Percentiles rank a stretch among this genome's conserved stretches.
Conservation (phyloP, 176 grass and related monocot genomes). For the Avena atlantica region DNA sequence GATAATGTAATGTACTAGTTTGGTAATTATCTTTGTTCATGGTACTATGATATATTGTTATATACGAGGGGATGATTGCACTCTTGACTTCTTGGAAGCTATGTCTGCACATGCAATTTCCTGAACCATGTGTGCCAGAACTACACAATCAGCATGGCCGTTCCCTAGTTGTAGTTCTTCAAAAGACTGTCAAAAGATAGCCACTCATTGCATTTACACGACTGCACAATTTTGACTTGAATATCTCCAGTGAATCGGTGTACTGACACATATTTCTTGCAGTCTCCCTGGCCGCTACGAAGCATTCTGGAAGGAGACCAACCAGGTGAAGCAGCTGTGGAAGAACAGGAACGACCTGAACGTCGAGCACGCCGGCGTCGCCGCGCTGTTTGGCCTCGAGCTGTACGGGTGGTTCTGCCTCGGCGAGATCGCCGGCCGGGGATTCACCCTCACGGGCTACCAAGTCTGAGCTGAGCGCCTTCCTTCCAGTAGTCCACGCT, state of each 20-base stretch:
- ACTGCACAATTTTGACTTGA: not conserved
- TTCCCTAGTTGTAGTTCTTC: not conserved
- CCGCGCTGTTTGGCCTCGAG: conserved; percentile 76
- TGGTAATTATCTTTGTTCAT: not conserved
- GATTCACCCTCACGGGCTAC: conserved; percentile 90
- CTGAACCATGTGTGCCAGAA: not conserved
- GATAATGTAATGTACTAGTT: not conserved
- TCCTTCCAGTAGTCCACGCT: not conserved
- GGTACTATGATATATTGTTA: not conserved
- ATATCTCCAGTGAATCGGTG: not conserved
- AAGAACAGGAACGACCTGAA: conserved; percentile 67
- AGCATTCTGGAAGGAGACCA: conserved; percentile 81
- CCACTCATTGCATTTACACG: not conserved
- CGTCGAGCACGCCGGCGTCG: conserved; percentile 77
- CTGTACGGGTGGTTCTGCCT: conserved; percentile 78
- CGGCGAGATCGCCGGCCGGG: conserved; percentile 79
- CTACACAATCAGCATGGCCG: not conserved
- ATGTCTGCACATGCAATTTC: not conserved
- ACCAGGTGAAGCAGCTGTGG: conserved; percentile 72
- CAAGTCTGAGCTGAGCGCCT: conserved; percentile 66
- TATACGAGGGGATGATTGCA: not conserved
- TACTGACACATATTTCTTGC: conserved; percentile 27
- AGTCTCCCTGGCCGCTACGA: conserved; percentile 81
- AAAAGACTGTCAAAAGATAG: not conserved
- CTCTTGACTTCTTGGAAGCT: not conserved